Evolutionary conservation across 495 filamentous ascomycete genomes (phyloP), one percentile per base, ranked within the genome.

Genomic region (Tuber magnatum): DNA sequence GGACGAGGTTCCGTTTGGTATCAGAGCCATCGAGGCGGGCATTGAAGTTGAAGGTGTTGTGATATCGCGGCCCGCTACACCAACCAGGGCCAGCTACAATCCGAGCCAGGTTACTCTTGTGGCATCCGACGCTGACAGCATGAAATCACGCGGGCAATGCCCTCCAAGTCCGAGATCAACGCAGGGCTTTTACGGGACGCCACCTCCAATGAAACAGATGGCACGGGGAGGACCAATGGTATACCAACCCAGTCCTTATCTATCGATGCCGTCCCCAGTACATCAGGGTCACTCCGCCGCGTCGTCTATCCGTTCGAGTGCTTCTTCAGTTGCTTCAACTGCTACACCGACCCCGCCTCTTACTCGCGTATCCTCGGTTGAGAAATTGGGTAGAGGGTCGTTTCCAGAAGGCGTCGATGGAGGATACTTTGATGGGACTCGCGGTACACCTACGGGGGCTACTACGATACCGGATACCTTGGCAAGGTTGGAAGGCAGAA

Each of bases 21-120:
- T 97, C 43, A 90, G 92, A 80, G 94, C 94, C 24, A 87, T 99
- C 42, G 92, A 99, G 81, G 92, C 88, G 77, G 94, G 94, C 20
- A 86, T 97, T 38, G 89, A 93, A 80, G 88, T 96, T 20, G 92
- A 96, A 76, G 95, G 94, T 9, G 94, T 97, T 71, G 97, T 93
- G 90, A 91, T 94, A 39, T 94, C 92, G 22, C 85, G 88, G 43
- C 86, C 87, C 20, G 89, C 87, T 46, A 91, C 91, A 14, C 89
- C 89, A 71, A 65, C 28, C 24, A 46, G 40, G 38, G 74, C 73
- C 48, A 73, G 74, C 65, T 74, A 73, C 46, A 82, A 75, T 28
- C 77, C 73, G 38, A 82, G 81, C 51, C 78, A 82, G 61, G 72
- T 81, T 70, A 82, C 81, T 40, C 75, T 82, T 51, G 74, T 80